Evolutionary conservation across 2,329 filamentous ascomycete genomes (phyloP).

Genomic region (Fusarium sp.): DNA sequence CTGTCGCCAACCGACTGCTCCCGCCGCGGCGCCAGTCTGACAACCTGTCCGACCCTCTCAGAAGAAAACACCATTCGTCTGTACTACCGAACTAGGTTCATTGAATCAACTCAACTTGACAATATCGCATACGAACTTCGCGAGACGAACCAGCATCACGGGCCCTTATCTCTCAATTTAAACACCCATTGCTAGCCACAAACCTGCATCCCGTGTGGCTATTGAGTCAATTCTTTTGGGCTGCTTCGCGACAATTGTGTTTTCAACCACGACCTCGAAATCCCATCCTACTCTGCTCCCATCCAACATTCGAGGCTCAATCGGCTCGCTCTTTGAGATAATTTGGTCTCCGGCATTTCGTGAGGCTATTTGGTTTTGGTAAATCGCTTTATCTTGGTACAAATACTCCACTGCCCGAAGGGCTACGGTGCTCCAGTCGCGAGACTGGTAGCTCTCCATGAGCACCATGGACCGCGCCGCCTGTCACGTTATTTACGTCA

Average conservation of each 20-base stretch:
- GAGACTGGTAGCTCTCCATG: slow-evolving; percentile 66
- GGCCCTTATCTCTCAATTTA: background rate
- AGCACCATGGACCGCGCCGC: slow-evolving; percentile 65
- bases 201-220: slow-evolving; percentile 28
- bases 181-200: background rate
- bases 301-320: background rate
- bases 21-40: slow-evolving; percentile 28
- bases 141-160: background rate
- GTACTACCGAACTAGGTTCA: slow-evolving; percentile 25
- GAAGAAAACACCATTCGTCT: slow-evolving; percentile 21
- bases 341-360: slow-evolving; percentile 27
- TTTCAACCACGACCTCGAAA: slow-evolving; percentile 4
- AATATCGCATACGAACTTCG: slow-evolving; percentile 9
- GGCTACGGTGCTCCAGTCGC: slow-evolving; percentile 67
- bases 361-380: slow-evolving; percentile 14
- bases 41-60: slow-evolving; percentile 32
- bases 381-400: slow-evolving; percentile 31
- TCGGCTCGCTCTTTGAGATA: slow-evolving; percentile 1
- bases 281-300: background rate
- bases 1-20: slow-evolving; percentile 31
- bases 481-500: slow-evolving; percentile 68
- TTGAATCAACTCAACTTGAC: slow-evolving; percentile 18
- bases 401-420: slow-evolving; percentile 44
- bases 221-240: slow-evolving; percentile 20
- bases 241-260: slow-evolving; percentile 18